These are phyloP conservation scores for Nakazawaea siamensis DNA, from an alignment of 805 yeast species.

Conservation along the genomic window DNA sequence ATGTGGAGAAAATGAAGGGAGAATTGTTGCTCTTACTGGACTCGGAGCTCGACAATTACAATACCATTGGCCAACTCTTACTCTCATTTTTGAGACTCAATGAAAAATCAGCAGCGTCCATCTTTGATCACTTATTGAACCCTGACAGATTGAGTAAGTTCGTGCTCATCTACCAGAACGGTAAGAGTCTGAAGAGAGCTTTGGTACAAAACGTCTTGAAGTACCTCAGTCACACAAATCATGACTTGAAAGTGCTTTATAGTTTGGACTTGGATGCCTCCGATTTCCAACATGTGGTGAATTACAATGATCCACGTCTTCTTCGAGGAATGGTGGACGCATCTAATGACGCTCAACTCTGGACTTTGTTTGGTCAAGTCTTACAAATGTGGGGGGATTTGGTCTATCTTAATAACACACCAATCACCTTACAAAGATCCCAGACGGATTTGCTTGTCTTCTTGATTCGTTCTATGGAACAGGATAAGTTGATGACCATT, in stretches of 20 bases:
- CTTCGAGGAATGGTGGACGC: no score
- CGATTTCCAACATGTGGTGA: no score
- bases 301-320: no score
- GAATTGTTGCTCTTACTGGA: conserved; percentile 1
- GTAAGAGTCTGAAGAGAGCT: no score
- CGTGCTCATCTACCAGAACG: no score
- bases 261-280: neutral
- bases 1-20: neutral
- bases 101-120: neutral
- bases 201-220: no score
- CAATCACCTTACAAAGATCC: conserved; percentile 30
- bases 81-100: conserved; percentile 1
- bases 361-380: no score
- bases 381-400: conserved; percentile 5
- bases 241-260: no score
- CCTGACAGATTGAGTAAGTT: no score
- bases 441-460: conserved; percentile 40
- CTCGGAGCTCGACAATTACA: neutral
- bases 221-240: no score
- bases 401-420: conserved; percentile 1
- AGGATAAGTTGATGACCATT: conserved; percentile 19
- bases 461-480: conserved; percentile 19
- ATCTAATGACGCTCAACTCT: no score
- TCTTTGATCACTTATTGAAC: no score
- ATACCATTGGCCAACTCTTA: neutral